phyloP scores from a whole-genome alignment of 2,329 filamentous ascomycete genomes.

The Aspergillus sp. region DNA sequence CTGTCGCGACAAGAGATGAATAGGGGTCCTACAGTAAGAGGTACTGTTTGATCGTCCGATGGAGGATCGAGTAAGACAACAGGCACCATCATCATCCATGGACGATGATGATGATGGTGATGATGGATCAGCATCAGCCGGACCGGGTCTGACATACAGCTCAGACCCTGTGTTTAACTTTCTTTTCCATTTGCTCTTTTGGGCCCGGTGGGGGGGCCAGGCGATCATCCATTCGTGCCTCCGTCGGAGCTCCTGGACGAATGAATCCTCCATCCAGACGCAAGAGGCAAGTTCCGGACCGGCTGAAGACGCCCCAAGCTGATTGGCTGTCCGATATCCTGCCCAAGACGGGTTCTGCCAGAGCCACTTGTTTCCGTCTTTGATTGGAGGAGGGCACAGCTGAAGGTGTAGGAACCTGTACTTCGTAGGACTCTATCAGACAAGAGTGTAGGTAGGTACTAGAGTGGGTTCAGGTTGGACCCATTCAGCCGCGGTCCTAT shows the following conservation, averaged over 20 bases:
- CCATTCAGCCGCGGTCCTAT: too few species aligned
- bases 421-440: too few species aligned
- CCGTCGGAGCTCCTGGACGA: not conserved
- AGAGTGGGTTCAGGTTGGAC: too few species aligned
- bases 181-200: not conserved
- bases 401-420: too few species aligned
- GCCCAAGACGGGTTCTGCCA: not conserved
- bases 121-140: constrained; percentile 1
- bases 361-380: not conserved
- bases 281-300: not conserved
- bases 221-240: not conserved
- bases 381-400: too few species aligned
- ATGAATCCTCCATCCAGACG: not conserved
- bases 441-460: too few species aligned
- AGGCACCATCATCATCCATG: not conserved
- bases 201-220: not conserved
- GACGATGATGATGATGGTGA: too few species aligned
- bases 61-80: not conserved
- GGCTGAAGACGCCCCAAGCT: not conserved
- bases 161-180: constrained; percentile 1
- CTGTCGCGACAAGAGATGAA: too few species aligned
- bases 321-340: not conserved
- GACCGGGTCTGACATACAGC: constrained; percentile 4
- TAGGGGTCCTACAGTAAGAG: too few species aligned
- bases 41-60: too few species aligned